Base-by-base conservation (phyloP, 2,329 filamentous ascomycete genomes). In the Cercospora berteroae region DNA sequence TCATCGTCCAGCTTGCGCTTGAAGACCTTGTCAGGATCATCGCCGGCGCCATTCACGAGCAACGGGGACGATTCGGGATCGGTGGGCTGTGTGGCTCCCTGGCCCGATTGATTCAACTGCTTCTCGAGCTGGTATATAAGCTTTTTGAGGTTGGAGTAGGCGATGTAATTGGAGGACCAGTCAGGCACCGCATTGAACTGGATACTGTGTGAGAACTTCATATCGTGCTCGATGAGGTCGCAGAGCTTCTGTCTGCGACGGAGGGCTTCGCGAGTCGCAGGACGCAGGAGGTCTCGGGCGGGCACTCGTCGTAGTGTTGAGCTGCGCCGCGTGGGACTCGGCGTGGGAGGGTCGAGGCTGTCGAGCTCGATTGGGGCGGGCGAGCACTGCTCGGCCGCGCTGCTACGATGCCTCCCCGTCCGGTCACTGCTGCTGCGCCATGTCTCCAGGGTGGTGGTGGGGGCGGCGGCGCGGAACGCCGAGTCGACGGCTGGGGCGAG, bases 141-240 rank as follows among this genome's bases (percentile, higher is more conserved):
- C 84, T 99, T 99, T 85, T 99, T 99, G 74, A 99, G 87, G 77
- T 97, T 98, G 83, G 94, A 97, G 81, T 99, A 99, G 68, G 94
- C 92, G 77, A 99, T 96, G 81, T 99, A 99, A 81, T 98, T 89
- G 76, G 90, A 94, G 83, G 93, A 97, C 95, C 95, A 99, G 81
- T 99, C 95, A n/a, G 95, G 95, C 74, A 99, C 95, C 71, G 95
- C 94, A 83, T 99, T 99, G 83, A 99, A 99, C 84, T 99, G 95
- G 75, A 99, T 90, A 81, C 94, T 98, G 80, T 99, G 95, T 18
- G 94, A 98, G 85, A 99, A 99, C 89, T 98, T 98, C 95, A 99
- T 99, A 78, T 93, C 92, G 88, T 91, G 87, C 74, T 89, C 84
- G 74, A 91, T 87, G 75, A 94, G 88, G 85, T 87, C 87, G 77